Percentiles rank a stretch among this genome's conserved stretches.
phyloP scores from a whole-genome alignment of 1,284 basidiomycete species.

The Schizophyllum commune region DNA sequence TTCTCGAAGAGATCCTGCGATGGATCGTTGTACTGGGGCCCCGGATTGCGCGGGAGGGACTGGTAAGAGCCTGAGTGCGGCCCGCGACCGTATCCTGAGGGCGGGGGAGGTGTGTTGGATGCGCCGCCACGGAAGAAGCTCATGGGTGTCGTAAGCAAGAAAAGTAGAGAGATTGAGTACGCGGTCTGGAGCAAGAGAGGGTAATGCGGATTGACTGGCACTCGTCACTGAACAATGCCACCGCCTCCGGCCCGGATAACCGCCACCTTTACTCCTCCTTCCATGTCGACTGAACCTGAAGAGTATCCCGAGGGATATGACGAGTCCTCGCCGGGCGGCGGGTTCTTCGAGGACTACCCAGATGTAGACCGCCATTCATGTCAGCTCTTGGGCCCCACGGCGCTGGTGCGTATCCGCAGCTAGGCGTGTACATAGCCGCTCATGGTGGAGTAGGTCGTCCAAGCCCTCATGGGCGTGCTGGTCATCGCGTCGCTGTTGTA shows the following conservation, averaged over 20 bases:
- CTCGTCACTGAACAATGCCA: too few species aligned
- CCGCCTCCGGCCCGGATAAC: too few species aligned
- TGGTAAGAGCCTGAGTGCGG: conserved; percentile 26
- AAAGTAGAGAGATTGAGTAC: too few species aligned
- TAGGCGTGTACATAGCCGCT: conserved; percentile 9
- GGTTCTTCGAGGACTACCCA: conserved; percentile 27
- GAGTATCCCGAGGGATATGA: neutral
- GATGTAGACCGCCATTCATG: conserved; percentile 55
- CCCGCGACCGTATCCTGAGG: conserved; percentile 36
- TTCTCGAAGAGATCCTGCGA: conserved; percentile 42
- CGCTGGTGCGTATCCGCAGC: conserved; percentile 37
- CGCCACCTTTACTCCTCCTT: neutral
- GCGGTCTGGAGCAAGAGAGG: too few species aligned
- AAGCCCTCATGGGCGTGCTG: conserved; percentile 80
- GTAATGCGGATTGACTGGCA: too few species aligned
- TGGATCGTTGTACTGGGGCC: conserved; percentile 47
- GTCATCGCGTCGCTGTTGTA: conserved; percentile 81
- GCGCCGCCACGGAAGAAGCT: conserved; percentile 43
- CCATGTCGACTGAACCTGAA: neutral
- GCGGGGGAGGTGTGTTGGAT: conserved; percentile 24
- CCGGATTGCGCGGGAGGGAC: conserved; percentile 25
- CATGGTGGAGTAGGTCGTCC: conserved; percentile 47
- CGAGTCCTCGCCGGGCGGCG: neutral
- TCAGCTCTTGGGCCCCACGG: conserved; percentile 58
- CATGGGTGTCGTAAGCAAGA: conserved; percentile 19